These are phyloP conservation scores for Ceratocystiopsis brevicomis DNA, from an alignment of 2,329 filamentous ascomycete species.

Conservation along the genomic window DNA sequence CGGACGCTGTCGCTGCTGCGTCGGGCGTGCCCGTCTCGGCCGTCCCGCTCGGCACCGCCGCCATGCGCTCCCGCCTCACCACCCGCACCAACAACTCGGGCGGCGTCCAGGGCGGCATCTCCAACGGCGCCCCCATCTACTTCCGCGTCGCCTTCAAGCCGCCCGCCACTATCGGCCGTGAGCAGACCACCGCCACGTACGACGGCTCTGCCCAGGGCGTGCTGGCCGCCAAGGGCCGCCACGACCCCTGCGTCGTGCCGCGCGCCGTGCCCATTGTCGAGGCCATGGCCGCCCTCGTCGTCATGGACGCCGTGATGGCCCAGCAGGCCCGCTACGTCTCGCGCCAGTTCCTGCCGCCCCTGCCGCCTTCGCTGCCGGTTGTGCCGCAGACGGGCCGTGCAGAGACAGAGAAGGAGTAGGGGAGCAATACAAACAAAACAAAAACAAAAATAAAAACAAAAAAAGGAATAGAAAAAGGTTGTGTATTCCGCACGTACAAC, in stretches of 20 bases:
- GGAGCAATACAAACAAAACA: neutral
- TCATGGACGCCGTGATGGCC: conserved; percentile 73
- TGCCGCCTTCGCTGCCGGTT: conserved; percentile 9
- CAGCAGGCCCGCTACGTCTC: conserved; percentile 46
- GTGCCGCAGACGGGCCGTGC: too few relatives aligned
- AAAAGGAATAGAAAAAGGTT: neutral
- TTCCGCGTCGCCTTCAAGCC: conserved; percentile 94
- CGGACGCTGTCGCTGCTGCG: conserved; percentile 12
- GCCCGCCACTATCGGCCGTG: conserved; percentile 78
- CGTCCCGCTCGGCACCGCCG: conserved; percentile 24
- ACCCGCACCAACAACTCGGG: conserved; percentile 92
- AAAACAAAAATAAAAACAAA: neutral
- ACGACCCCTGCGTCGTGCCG: conserved; percentile 85
- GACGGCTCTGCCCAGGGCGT: conserved; percentile 50
- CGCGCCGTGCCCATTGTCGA: conserved; percentile 78
- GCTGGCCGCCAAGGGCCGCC: conserved; percentile 78
- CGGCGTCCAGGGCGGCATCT: conserved; percentile 88
- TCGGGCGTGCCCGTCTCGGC: conserved; percentile 13
- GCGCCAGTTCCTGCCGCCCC: conserved; percentile 24
- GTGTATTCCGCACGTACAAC: too few relatives aligned
- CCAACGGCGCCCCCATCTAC: conserved; percentile 84
- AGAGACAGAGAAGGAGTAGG: neutral
- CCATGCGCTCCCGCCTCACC: conserved; percentile 42
- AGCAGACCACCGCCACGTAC: conserved; percentile 69
- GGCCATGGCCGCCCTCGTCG: conserved; percentile 71